phyloP scores from a whole-genome alignment of 1,284 basidiomycete genomes.

The Porodaedalea pini region DNA sequence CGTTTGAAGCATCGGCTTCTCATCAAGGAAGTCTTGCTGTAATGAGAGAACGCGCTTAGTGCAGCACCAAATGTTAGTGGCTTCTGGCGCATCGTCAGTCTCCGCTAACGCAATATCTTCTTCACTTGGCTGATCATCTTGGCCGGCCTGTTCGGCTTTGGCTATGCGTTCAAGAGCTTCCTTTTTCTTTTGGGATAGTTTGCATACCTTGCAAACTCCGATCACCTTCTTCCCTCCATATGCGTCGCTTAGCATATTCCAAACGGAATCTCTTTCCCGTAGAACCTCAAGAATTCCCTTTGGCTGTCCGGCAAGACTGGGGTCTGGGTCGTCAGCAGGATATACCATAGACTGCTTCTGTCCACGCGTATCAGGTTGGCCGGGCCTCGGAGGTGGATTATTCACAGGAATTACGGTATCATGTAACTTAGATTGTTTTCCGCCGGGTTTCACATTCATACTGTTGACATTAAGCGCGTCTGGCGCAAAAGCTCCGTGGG shows the following conservation, averaged over 20 bases:
- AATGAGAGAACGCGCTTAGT: constrained; percentile 22
- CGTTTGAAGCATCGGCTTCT: constrained; percentile 23
- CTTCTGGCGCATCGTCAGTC: background rate
- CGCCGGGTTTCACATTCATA: constrained; percentile 28
- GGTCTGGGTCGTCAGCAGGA: constrained; percentile 19
- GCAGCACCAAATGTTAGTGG: constrained; percentile 22
- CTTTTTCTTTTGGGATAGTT: constrained; percentile 18
- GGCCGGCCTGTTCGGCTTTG: constrained; percentile 13
- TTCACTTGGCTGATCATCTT: constrained; percentile 14
- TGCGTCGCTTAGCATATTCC: background rate
- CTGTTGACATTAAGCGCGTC: constrained; percentile 26
- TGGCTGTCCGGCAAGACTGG: constrained; percentile 19
- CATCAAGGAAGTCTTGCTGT: constrained; percentile 25
- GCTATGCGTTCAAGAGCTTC: constrained; percentile 17
- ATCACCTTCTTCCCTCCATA: constrained; percentile 17
- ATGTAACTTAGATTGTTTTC: constrained; percentile 21
- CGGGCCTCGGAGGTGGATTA: constrained; percentile 21
- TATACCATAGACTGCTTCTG: constrained; percentile 18
- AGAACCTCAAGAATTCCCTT: constrained; percentile 25
- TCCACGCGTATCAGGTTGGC: constrained; percentile 15
- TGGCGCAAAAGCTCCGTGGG: constrained; percentile 23
- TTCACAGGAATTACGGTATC: constrained; percentile 22
- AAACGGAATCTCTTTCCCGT: constrained; percentile 22
- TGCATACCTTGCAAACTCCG: constrained; percentile 21
- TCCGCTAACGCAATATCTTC: constrained; percentile 4